Base-by-base conservation (phyloP, 2,329 filamentous ascomycete species). In the Colletotrichum limetticola region DNA sequence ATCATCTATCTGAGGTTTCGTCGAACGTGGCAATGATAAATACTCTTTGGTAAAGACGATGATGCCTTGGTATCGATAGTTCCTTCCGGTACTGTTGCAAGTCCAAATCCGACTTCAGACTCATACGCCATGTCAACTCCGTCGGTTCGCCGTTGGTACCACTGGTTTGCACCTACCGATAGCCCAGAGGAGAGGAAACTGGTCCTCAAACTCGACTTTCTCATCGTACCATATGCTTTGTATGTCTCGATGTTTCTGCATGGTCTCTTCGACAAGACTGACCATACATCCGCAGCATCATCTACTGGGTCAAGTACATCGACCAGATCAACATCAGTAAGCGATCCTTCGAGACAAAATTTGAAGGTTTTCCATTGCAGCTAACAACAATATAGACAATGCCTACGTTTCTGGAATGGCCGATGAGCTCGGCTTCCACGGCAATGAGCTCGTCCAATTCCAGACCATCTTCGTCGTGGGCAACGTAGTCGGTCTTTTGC, bases 261-360 rank as follows among this genome's bases (percentile, higher is more conserved):
- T 8, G 8, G 4, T 9, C 19, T 5, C 7, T 49, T 19, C 3
- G 8, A 11, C 42, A 22, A 22, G 19, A n/a, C 42, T 49, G 19
- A 49, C 8, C 19, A 49, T 22, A 22, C 22, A 22, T 14, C n/a
- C n/a, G 24, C n/a, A 59, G 57, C 57, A 78, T 90, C 2, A 83
- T 85, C 0, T 90, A 89, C 74, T 90, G 87, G 85, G 84, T 86
- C 63, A 90, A 89, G 77, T 88, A 89, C 71, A 84, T 90, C 9
- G 87, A 89, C 74, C 87, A 89, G 74, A 80, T 85, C 4, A 89
- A 89, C 67, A 82, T 89, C 62, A 89, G 86, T 89, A 74, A 24
- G 46, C 22, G 14, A 46, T 5, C 6, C 9, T 28, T 16, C 32
- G 11, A 22, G 12, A 16, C 1, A 3, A 7, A 6, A 1, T 35